Evolutionary conservation across 306 rosid species (phyloP).

Genomic region (Oxytropis ochrocephala): DNA sequence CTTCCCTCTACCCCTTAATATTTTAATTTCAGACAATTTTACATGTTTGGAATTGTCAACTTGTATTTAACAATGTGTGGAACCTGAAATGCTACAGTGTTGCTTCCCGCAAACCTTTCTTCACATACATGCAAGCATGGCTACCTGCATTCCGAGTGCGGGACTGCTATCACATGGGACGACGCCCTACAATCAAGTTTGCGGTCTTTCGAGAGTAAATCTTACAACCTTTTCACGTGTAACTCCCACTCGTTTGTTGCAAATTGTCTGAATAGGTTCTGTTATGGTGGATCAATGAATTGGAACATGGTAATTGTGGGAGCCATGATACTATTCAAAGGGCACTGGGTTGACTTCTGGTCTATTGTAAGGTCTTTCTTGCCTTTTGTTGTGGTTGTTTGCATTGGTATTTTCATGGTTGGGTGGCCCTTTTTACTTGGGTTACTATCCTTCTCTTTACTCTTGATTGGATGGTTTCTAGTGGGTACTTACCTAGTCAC

Average conservation of each 20-base stretch:
- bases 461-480: slow-evolving; percentile 72
- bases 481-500: slow-evolving; percentile 53
- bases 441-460: slow-evolving; percentile 50
- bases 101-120: slow-evolving; percentile 72
- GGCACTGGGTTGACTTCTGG: slow-evolving; percentile 66
- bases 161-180: slow-evolving; percentile 82
- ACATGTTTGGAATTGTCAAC: background rate
- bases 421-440: slow-evolving; percentile 83
- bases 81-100: slow-evolving; percentile 53
- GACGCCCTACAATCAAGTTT: slow-evolving; percentile 59
- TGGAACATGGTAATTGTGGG: slow-evolving; percentile 92
- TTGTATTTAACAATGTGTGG: slow-evolving; percentile 16
- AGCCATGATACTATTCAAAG: slow-evolving; percentile 61
- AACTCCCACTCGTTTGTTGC: slow-evolving; percentile 77
- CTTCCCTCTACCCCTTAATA: background rate
- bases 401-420: slow-evolving; percentile 54
- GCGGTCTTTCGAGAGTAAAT: slow-evolving; percentile 53
- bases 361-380: slow-evolving; percentile 73
- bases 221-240: slow-evolving; percentile 88
- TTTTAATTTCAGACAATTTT: background rate
- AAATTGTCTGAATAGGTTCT: slow-evolving; percentile 64
- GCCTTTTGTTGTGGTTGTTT: slow-evolving; percentile 67
- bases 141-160: slow-evolving; percentile 61
- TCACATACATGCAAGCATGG: slow-evolving; percentile 67
- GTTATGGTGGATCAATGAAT: slow-evolving; percentile 69